A percentile compares a stretch with the other conserved stretches of the same genome.
Conservation (phyloP, 2,329 filamentous ascomycete genomes). For the Oidium heveae region DNA sequence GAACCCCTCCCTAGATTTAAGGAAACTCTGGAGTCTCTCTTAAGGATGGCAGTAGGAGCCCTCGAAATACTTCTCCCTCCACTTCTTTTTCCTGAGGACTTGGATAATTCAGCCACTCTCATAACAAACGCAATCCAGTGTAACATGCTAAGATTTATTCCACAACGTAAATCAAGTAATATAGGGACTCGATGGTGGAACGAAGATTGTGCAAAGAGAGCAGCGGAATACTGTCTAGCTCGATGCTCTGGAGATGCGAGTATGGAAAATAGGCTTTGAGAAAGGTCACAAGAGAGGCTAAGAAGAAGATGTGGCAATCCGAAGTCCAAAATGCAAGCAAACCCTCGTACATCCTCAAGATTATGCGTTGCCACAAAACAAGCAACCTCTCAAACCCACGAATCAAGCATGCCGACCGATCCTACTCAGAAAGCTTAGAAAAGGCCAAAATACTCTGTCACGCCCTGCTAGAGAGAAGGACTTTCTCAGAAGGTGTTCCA, state of each 20-base stretch:
- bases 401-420: not conserved
- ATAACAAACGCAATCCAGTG: not conserved
- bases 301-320: not conserved
- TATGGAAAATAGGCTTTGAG: not conserved
- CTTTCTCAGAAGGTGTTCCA: not conserved
- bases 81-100: not conserved
- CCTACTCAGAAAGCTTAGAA: too few species aligned
- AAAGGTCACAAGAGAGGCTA: not conserved
- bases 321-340: not conserved
- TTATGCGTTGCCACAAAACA: not conserved
- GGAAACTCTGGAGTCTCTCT: not conserved
- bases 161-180: not conserved
- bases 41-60: not conserved
- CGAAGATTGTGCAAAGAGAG: not conserved
- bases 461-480: not conserved
- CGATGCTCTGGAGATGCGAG: not conserved
- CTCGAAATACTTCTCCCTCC: not conserved
- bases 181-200: not conserved
- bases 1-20: not conserved
- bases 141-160: not conserved
- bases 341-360: not conserved
- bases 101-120: not conserved
- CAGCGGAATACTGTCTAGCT: not conserved
- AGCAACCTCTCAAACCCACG: not conserved
- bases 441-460: not conserved